Evolutionary conservation across 306 rosid species (phyloP), one percentile per base, ranked within the genome.

Genomic region (Gastrolobium villosum): DNA sequence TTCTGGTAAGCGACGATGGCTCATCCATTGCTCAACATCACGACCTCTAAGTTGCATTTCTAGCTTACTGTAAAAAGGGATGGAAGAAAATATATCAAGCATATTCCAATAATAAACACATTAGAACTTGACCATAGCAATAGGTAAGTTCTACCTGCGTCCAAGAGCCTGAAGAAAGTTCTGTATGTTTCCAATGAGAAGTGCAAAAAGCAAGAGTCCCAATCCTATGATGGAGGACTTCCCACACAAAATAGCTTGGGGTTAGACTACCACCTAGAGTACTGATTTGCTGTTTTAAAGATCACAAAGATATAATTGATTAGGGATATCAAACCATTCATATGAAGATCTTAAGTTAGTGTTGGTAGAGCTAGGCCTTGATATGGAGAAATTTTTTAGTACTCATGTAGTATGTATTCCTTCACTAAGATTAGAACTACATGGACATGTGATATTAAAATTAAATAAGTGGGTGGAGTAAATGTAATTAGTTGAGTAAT

Each of bases 1-100:
- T 13, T 84, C 85, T 7, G 97, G 93, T 72, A 94, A 87, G 57
- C 90, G 93, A 32, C 97, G 94, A 61, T 90, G 97, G 10, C 88
- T 87, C 98, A 92, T 94, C 98, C 98, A 94, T 79, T 83, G 93
- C 85, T 94, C 97, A 55, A 90, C 92, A 55, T 94, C 98, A 11
- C 96, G 94, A 7, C 89, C 85, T 75, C 97, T 82, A 39, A 88
- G 88, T 44, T 90, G 88, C 97, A 84, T 90, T 84, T 94, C 97
- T 68, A 89, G 75, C 87, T 86, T 90, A 85, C 98, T 94, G 63
- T 2, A 53, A 86, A 86, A 57, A 39, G 15, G 30, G 28, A 74
- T 13, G 65, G 57, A 60, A 49, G 36, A 76, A 52, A 57, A 70
- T 41, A 44, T 3, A 50, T 70, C 30, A 77, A 49, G 48, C 71